These are phyloP conservation scores for Fonsecaea nubica DNA, from an alignment of 2,329 filamentous ascomycete species.

Conservation along the genomic window DNA sequence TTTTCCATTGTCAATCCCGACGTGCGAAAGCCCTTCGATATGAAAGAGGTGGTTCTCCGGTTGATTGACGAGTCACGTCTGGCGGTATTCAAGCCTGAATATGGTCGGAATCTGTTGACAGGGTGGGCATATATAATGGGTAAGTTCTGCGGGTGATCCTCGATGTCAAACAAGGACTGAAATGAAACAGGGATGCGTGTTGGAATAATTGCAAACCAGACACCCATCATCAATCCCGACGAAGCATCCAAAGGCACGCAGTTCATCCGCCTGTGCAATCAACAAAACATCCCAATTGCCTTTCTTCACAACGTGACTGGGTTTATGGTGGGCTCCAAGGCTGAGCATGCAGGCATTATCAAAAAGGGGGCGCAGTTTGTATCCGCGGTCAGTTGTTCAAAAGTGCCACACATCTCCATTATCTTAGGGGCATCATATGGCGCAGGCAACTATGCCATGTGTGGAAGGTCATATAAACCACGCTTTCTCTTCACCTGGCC, in stretches of 20 bases:
- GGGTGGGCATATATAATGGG: constrained; percentile 49
- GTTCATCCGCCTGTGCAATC: constrained; percentile 55
- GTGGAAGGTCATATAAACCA: constrained; percentile 51
- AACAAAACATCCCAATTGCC: constrained; percentile 51
- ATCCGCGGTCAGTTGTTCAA: constrained; percentile 53
- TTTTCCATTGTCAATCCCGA: constrained; percentile 49
- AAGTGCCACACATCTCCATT: constrained; percentile 54
- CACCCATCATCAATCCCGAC: constrained; percentile 49
- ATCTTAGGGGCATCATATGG: constrained; percentile 56
- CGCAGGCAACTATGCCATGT: constrained; percentile 58
- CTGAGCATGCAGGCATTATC: constrained; percentile 54
- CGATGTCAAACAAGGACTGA: constrained; percentile 4
- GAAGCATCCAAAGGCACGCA: constrained; percentile 53
- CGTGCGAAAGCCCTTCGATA: constrained; percentile 50
- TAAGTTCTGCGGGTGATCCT: constrained; percentile 24
- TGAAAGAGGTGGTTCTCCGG: constrained; percentile 50
- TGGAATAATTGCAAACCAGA: constrained; percentile 53
- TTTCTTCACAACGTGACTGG: constrained; percentile 58
- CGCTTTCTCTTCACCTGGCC: constrained; percentile 55
- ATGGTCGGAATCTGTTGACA: constrained; percentile 49
- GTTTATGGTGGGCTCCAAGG: constrained; percentile 57
- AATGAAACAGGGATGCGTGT: constrained; percentile 43
- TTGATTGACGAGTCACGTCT: constrained; percentile 53
- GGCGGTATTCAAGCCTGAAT: constrained; percentile 51
- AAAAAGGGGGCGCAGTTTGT: constrained; percentile 55